Conservation (phyloP, 345 rosid species). For the Eucalyptus camaldulensis region DNA sequence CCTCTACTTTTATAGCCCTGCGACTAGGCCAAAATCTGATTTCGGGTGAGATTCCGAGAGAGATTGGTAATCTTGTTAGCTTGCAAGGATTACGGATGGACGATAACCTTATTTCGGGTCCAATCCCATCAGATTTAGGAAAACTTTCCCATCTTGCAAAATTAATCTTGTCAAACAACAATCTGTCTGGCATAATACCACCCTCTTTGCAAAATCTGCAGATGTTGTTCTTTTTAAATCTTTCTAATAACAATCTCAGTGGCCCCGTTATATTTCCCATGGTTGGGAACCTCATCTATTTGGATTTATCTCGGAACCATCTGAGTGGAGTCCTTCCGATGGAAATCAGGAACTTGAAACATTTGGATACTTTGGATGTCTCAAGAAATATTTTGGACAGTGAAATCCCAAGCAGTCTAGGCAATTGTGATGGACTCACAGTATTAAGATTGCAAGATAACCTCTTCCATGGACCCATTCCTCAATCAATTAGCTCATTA, state of each 20-base stretch:
- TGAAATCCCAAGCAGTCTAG: not conserved
- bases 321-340: not conserved
- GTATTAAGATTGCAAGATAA: not conserved
- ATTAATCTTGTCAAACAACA: not conserved
- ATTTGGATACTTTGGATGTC: not conserved
- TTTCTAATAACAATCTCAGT: not conserved
- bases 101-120: not conserved
- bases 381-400: not conserved
- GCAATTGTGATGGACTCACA: not conserved
- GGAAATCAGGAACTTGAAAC: not conserved
- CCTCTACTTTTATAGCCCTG: not conserved
- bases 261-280: not conserved
- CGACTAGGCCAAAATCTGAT: not conserved
- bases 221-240: not conserved
- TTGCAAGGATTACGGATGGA: not conserved
- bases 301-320: not conserved
- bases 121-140: not conserved
- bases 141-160: not conserved
- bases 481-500: not conserved
- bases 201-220: not conserved
- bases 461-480: not conserved
- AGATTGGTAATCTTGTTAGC: conserved; percentile 4
- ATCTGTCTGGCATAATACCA: not conserved
- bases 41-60: not conserved
- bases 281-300: not conserved